Evolutionary conservation across 2,329 filamentous ascomycete genomes (phyloP), one percentile per base, ranked within the genome.

Genomic region (Leptographium flavum): DNA sequence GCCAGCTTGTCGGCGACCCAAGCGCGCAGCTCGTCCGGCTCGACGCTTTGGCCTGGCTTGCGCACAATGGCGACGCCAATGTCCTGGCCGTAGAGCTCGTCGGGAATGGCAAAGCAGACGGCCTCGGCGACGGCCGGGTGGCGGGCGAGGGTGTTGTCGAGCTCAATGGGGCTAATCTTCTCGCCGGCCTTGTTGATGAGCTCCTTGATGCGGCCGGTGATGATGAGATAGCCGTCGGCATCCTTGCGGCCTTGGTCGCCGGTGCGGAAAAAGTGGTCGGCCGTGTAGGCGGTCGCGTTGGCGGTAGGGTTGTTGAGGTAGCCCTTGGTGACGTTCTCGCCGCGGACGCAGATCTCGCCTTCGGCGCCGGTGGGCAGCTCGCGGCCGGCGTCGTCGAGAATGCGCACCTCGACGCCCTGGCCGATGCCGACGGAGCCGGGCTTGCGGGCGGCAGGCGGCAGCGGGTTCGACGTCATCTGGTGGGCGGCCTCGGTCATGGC

Each of bases 171-270:
- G 53, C 79, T 84, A 58, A 93, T 92, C 68, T 92, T 92, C 67
- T 93, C 86, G 48, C 86, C 86, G 45, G 83, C 85, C 64, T 90
- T 88, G 65, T 87, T 87, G 69, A 94, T 93, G 43, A 94, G 70
- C 64, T 94, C 87, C 70, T 94, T 94, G 65, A 93, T 93, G 44
- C 87, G 73, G n/a, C 87, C 87, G 0, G 87, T 93, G 62, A 94
- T 90, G 57, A 84, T 72, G 11, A 94, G 67, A 58, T 92, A 93
- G 48, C 85, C 84, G 53, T 92, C 83, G 47, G 76, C 65, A 56
- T 93, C 86, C 58, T 77, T 72, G 64, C 82, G 83, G 42, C 87
- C 87, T 62, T 93, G 85, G 58, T 94, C 87, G 6, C 87, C 87
- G 0, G 87, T 93, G 54, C 86, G 75, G 74, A 94, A 93, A 67